Evolutionary conservation across 345 rosid genomes (phyloP), one percentile per base, ranked within the genome.

Genomic region (Hirschfeldia incana): DNA sequence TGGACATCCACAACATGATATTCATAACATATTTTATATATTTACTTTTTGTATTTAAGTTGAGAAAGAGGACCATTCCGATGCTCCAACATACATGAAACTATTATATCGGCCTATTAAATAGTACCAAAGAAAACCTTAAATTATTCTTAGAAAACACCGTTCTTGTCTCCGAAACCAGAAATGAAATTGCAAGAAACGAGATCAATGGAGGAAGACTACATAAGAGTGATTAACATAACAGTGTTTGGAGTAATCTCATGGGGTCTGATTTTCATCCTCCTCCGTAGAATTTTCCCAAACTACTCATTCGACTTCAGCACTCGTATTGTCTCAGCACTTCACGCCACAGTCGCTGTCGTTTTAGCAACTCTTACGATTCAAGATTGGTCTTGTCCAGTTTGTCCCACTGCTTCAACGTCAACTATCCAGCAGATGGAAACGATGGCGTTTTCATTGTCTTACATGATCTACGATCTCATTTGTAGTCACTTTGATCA

Each of bases 381-480:
- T 58, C 65, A 87, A 83, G 86, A 92, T 75, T 89, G 96, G 98
- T 83, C 78, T 15, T 88, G 89, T 81, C 98, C 98, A 0, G 74
- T 91, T 75, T 86, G 87, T 67, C 92, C 94, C 65, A 55, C 82
- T 82, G 93, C 89, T 76, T 85, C 98, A 1, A 67, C 72, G 5
- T 85, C 93, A 33, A 84, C 93, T 12, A 86, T 84, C 2, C 62
- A 17, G 46, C 97, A 94, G 92, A 85, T 76, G 87, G 84, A 69
- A 76, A 66, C 88, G 5, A 9, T 94, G 37, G 89, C 88, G 26
- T 80, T 85, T 32, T 86, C 83, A 16, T 69, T 89, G 15, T 83
- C 92, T 0, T 92, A 94, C 76, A 81, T 92, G 71, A 86, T 92
- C 32, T 92, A 91, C 42, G 98, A 94, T 83, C 78, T 90, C 30